Evolutionary conservation across 164 flowering plant genomes (phyloP).

Genomic region (Cinnamomum chago): DNA sequence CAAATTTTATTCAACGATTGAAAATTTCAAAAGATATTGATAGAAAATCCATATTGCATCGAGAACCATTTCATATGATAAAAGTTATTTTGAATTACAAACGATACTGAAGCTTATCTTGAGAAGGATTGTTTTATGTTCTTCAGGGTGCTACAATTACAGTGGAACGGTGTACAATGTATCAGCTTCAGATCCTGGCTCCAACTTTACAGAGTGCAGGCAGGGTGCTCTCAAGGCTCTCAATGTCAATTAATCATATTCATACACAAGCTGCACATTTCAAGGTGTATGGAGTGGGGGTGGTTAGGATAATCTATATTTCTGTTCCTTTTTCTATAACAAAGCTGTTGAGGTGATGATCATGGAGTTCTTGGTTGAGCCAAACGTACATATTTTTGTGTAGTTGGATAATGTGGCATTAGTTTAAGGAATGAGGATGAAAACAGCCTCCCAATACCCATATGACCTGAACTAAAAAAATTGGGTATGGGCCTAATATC

Average conservation of each 20-base stretch:
- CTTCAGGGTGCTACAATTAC: slow-evolving; percentile 63
- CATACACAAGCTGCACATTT: slow-evolving; percentile 94
- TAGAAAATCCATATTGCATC: too few relatives aligned
- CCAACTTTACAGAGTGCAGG: slow-evolving; percentile 53
- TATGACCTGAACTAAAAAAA: too few relatives aligned
- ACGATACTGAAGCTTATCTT: neutral
- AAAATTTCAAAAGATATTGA: too few relatives aligned
- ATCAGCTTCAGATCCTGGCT: slow-evolving; percentile 56
- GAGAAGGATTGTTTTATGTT: neutral
- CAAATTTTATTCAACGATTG: too few relatives aligned
- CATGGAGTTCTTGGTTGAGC: neutral
- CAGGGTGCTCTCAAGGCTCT: slow-evolving; percentile 62
- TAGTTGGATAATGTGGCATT: too few relatives aligned
- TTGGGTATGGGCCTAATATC: too few relatives aligned
- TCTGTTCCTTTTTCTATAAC: slow-evolving; percentile 96
- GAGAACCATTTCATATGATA: too few relatives aligned
- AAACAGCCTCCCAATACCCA: too few relatives aligned
- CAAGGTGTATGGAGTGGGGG: slow-evolving; percentile 99
- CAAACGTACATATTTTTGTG: neutral
- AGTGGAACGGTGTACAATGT: slow-evolving; percentile 51
- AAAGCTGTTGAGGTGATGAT: slow-evolving; percentile 89
- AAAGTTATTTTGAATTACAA: neutral
- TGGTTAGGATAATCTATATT: slow-evolving; percentile 82
- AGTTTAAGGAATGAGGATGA: too few relatives aligned
- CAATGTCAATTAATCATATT: slow-evolving; percentile 68